These are phyloP conservation scores for Dactylella cylindrospora DNA, from an alignment of 2,329 filamentous ascomycete genomes.

Conservation along the genomic window DNA sequence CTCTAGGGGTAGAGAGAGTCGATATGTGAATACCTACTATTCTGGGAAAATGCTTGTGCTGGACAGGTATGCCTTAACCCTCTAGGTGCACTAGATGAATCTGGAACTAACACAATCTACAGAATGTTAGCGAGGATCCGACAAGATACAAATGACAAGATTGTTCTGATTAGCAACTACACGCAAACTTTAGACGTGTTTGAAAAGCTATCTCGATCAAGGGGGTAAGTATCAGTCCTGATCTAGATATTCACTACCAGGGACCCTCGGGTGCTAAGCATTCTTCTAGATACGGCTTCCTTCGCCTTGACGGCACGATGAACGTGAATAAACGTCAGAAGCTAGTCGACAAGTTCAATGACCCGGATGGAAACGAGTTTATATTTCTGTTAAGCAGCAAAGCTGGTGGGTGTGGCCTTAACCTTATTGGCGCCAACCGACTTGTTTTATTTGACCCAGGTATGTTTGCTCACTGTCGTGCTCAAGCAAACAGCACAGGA, in stretches of 20 bases:
- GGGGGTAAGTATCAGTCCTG: slow-evolving; percentile 54
- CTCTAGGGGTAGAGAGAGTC: slow-evolving; percentile 73
- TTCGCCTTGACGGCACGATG: slow-evolving; percentile 95
- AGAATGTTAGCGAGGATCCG: slow-evolving; percentile 95
- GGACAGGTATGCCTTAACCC: no score
- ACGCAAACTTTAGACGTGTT: slow-evolving; percentile 95
- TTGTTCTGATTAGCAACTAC: slow-evolving; percentile 98
- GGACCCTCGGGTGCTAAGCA: slow-evolving; percentile 1
- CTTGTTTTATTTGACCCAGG: slow-evolving; percentile 88
- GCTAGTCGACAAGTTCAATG: slow-evolving; percentile 95
- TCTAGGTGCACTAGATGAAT: no score
- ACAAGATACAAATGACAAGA: slow-evolving; percentile 97
- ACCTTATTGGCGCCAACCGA: slow-evolving; percentile 90
- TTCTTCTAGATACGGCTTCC: slow-evolving; percentile 65
- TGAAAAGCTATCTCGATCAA: slow-evolving; percentile 80
- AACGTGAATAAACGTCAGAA: slow-evolving; percentile 96
- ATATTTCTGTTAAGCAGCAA: slow-evolving; percentile 96
- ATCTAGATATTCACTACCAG: neutral
- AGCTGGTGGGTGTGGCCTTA: slow-evolving; percentile 93
- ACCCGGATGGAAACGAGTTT: slow-evolving; percentile 85
- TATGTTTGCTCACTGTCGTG: slow-evolving; percentile 39
- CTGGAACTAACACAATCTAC: no score
- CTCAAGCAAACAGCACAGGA: neutral
- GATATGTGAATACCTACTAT: slow-evolving; percentile 92
- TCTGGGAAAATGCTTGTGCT: slow-evolving; percentile 98